Base-by-base conservation (phyloP, 257 asterid species). In the Craterostigma plantagineum region DNA sequence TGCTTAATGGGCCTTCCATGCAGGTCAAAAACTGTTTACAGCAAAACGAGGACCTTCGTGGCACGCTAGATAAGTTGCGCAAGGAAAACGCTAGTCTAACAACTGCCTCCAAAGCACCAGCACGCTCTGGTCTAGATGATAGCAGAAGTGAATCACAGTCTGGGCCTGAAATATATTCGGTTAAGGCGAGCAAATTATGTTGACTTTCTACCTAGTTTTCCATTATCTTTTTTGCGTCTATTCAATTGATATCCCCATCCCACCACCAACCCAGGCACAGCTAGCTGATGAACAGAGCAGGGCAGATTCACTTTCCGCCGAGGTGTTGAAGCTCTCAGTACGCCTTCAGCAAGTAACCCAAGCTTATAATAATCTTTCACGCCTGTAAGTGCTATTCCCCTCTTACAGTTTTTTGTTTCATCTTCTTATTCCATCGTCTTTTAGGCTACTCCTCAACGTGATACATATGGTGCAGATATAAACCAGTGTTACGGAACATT, bases 31-130 rank as follows among this genome's bases (percentile, higher is more conserved):
- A 58, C 49, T 78, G 92, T 57, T 67, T 81, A 37, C 71, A 58
- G 53, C 84, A 81, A 60, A 86, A 86, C 56, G 91, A 71, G 65
- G 92, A 78, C 58, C 94, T 81, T 38, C 92, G 94, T 54, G 67
- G 61, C 51, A 48, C 62, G 68, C 61, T 87, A 46, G 80, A 76
- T 45, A 70, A 68, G 67, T 58, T 79, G 61, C 75, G 98, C 35
- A 60, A 45, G 30, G 85, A 76, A 57, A 84, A 68, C 37, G 66
- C 77, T 37, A 67, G 48, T 56, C 38, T 50, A 55, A 62, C 64
- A 38, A 64, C 55, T 44, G 57, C 54, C 55, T 44, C 65, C 34
- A 69, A 60, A 55, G 59, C 62, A 13, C 17, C 46, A 33, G 35
- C 51, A 5, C 71, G 46, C 44, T 56, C 76, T 23, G 49, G 44